Evolutionary conservation across 768 basidiomycete genomes (phyloP).

Genomic region (Jaapia argillacea): DNA sequence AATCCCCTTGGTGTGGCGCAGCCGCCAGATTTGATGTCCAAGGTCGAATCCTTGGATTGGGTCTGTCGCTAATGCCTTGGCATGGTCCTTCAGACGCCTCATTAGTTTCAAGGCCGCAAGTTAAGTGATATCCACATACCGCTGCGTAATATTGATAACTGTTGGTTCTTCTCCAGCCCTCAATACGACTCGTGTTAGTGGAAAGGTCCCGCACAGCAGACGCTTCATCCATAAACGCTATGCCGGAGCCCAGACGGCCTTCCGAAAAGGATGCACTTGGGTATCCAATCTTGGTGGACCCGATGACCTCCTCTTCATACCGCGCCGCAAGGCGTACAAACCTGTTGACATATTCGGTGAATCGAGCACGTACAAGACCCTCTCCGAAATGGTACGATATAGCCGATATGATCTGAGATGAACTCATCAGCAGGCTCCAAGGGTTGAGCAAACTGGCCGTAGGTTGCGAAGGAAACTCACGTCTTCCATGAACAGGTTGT

Average conservation of each 20-base stretch:
- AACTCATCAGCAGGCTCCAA: too few species aligned
- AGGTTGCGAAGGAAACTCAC: constrained; percentile 35
- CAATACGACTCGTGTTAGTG: constrained; percentile 75
- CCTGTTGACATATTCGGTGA: constrained; percentile 79
- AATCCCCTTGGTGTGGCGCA: constrained; percentile 66
- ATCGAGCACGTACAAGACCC: constrained; percentile 74
- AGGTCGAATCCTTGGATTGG: constrained; percentile 79
- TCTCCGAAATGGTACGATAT: constrained; percentile 94
- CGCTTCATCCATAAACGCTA: constrained; percentile 67
- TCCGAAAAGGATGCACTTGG: constrained; percentile 46
- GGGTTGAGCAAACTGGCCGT: neutral
- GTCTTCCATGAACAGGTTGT: constrained; percentile 90
- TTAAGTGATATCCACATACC: constrained; percentile 31
- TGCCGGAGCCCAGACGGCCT: constrained; percentile 66
- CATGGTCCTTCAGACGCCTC: constrained; percentile 48
- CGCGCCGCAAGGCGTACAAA: constrained; percentile 86
- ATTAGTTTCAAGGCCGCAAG: neutral
- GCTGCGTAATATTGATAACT: constrained; percentile 64
- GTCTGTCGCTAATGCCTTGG: constrained; percentile 37
- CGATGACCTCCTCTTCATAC: constrained; percentile 78
- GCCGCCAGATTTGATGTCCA: constrained; percentile 72
- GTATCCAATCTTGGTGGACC: constrained; percentile 69
- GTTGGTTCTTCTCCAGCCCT: constrained; percentile 84
- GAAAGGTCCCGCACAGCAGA: constrained; percentile 59
- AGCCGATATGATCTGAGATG: constrained; percentile 62